A percentile compares a stretch with the other conserved stretches of the same genome.
These are phyloP conservation scores for Parasarocladium wereldwijsianum DNA, from an alignment of 2,329 filamentous ascomycete genomes.

Conservation along the genomic window DNA sequence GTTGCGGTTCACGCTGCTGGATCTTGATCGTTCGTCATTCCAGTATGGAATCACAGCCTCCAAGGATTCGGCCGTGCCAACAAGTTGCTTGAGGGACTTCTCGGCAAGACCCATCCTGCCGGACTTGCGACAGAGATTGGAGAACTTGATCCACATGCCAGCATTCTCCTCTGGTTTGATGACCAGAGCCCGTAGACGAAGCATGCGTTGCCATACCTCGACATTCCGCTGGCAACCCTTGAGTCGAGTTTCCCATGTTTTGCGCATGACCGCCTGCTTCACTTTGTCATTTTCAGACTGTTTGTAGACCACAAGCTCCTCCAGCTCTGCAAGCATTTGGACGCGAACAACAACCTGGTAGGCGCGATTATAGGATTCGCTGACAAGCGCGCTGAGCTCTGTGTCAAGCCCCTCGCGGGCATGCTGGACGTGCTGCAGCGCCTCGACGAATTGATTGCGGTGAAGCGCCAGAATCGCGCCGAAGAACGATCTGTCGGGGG, in stretches of 20 bases:
- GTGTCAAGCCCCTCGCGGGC: slow-evolving; percentile 89
- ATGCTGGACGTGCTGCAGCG: slow-evolving; percentile 76
- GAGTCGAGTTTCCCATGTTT: slow-evolving; percentile 89
- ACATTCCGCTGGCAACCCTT: slow-evolving; percentile 94
- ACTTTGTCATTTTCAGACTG: slow-evolving; percentile 79
- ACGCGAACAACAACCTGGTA: slow-evolving; percentile 97
- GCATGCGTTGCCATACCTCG: slow-evolving; percentile 96
- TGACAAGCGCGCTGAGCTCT: slow-evolving; percentile 89
- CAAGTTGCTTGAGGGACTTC: slow-evolving; percentile 84
- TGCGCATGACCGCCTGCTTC: slow-evolving; percentile 80
- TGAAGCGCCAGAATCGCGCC: slow-evolving; percentile 91
- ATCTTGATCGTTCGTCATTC: slow-evolving; percentile 23
- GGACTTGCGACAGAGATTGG: slow-evolving; percentile 94
- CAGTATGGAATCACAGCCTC: slow-evolving; percentile 47
- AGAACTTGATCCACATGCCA: slow-evolving; percentile 99
- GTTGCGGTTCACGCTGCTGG: slow-evolving; percentile 16
- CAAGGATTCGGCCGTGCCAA: slow-evolving; percentile 53
- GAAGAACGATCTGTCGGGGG: slow-evolving; percentile 93
- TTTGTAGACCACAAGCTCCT: slow-evolving; percentile 97
- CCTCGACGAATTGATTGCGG: slow-evolving; percentile 88
- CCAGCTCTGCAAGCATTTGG: slow-evolving; percentile 96
- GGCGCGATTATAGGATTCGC: slow-evolving; percentile 93
- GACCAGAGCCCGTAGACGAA: slow-evolving; percentile 84
- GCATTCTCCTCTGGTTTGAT: slow-evolving; percentile 86
- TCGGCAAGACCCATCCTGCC: slow-evolving; percentile 88